Conservation (phyloP, 2,329 filamentous ascomycete species). For the Cordyceps cicadae region DNA sequence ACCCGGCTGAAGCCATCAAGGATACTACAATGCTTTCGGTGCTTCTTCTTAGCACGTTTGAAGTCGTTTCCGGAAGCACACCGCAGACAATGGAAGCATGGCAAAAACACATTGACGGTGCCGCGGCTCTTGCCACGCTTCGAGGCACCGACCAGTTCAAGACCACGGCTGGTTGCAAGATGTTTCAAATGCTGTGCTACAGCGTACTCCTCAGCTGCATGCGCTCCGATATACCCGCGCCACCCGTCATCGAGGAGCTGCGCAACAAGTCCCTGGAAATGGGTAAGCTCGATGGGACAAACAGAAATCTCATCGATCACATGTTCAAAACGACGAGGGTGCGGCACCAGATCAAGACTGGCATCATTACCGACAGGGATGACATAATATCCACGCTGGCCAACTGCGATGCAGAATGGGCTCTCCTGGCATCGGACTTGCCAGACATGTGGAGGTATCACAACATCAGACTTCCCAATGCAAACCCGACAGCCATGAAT, state of each 20-base stretch:
- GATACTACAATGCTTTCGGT: conserved; percentile 46
- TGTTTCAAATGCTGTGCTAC: conserved; percentile 48
- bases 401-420: conserved; percentile 35
- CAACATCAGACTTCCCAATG: conserved; percentile 29
- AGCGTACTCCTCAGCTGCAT: conserved; percentile 44
- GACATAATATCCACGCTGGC: conserved; percentile 29
- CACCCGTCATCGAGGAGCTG: conserved; percentile 38
- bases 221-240: conserved; percentile 40
- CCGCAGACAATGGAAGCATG: conserved; percentile 41
- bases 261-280: conserved; percentile 32
- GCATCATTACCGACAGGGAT: conserved; percentile 27
- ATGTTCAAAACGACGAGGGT: conserved; percentile 38
- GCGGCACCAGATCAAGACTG: conserved; percentile 37
- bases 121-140: conserved; percentile 40
- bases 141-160: conserved; percentile 40
- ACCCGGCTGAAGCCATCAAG: conserved; percentile 35
- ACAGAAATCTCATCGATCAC: conserved; percentile 35
- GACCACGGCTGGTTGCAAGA: conserved; percentile 36
- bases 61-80: conserved; percentile 41
- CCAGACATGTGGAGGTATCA: conserved; percentile 35
- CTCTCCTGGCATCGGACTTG: conserved; percentile 29
- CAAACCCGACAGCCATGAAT: conserved; percentile 34
- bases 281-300: conserved; percentile 29
- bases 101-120: conserved; percentile 46
- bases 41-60: conserved; percentile 47